Conservation (phyloP, 805 yeast species). For the Cyberlindnera subsufficiens region DNA sequence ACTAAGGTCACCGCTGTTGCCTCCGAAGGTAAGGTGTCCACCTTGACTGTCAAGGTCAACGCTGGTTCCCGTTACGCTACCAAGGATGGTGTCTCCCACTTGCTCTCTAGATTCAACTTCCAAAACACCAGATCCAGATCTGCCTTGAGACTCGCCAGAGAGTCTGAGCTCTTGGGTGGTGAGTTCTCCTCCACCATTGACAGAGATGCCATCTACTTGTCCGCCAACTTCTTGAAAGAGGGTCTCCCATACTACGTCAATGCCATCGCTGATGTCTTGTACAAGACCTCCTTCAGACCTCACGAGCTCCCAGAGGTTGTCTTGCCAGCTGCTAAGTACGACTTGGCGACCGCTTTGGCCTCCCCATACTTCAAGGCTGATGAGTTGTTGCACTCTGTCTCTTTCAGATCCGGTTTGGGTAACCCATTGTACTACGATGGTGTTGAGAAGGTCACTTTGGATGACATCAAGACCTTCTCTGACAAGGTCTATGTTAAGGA, state of each 20-base stretch:
- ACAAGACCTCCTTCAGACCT: constrained; percentile 68
- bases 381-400: constrained; percentile 72
- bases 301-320: constrained; percentile 83
- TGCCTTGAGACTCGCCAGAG: constrained; percentile 90
- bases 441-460: constrained; percentile 47
- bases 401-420: constrained; percentile 87
- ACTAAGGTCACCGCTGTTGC: constrained; percentile 49
- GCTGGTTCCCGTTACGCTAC: constrained; percentile 77
- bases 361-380: constrained; percentile 55
- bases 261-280: constrained; percentile 68
- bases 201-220: constrained; percentile 79
- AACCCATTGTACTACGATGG: constrained; percentile 75
- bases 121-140: constrained; percentile 78
- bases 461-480: constrained; percentile 64
- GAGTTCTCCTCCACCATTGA: constrained; percentile 59
- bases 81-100: constrained; percentile 79
- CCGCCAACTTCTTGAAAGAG: constrained; percentile 78
- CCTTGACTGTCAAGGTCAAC: constrained; percentile 72
- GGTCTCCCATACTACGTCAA: constrained; percentile 90
- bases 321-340: constrained; percentile 68
- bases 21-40: constrained; percentile 58
- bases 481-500: constrained; percentile 59
- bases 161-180: constrained; percentile 92
- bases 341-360: constrained; percentile 45
- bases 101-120: constrained; percentile 78